Base-by-base conservation (phyloP, 768 basidiomycete genomes). In the Infundibulicybe gibba region DNA sequence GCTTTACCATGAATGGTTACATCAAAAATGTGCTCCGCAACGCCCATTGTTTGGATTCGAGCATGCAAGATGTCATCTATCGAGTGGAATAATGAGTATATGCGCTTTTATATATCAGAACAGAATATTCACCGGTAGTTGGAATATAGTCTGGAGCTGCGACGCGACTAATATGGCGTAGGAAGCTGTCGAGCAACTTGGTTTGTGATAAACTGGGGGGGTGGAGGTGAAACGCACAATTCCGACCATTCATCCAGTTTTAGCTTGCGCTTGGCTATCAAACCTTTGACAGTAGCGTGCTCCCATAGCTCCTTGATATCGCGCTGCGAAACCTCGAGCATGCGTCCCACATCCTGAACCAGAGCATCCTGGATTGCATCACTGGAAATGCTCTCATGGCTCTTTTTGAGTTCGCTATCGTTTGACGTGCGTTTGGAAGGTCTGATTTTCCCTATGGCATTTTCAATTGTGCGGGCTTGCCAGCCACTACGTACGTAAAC, bases 11-110 rank as follows among this genome's bases (percentile, higher is more conserved):
- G 85, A 35, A 90, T 79, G 40, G 84, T 80, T 25, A 92, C 84
- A 45, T 89, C 87, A 54, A 92, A 92, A 25, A 83, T 71, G 54
- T 92, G 89, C 62, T 92, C 90, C 0, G 87, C 77, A 3, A 93
- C 85, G 1, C 90, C 90, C 83, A 93, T 90, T 6, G 90, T 93
- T 59, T 91, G 91, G 44, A 93, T 86, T 32, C 90, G 85, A n/a
- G 88, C 89, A 58, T 90, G 88, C 14, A 93, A 71, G 47, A 93
- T 90, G 58, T 93, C 90, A 62, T 92, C 90, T 89, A 50, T 17
- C 6, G 44, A 16, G 52, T 19, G 52, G 57, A 39, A 41, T 48
- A 31, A 48, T 67, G 45, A 63, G 53, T 59, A 61, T 63, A 66
- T 65, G 61, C 59, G 56, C 34, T 21, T 45, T 39, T 46, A 40